Evolutionary conservation across 495 filamentous ascomycete species (phyloP).

Genomic region (Parmelia sp.): DNA sequence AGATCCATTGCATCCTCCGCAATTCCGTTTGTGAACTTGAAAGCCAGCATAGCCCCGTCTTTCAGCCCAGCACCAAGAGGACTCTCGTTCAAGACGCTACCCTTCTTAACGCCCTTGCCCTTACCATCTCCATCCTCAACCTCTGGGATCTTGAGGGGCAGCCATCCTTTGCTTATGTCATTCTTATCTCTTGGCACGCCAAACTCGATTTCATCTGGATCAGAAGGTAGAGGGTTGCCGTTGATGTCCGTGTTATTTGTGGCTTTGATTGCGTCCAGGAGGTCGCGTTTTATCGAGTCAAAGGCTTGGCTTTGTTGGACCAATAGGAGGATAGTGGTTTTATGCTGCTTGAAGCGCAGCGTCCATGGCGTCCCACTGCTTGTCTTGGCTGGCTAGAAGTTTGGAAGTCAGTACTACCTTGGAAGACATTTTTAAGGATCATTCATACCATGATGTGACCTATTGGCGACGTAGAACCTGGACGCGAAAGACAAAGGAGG

Average conservation of each 20-base stretch:
- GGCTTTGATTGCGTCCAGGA: constrained; percentile 50
- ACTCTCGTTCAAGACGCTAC: constrained; percentile 36
- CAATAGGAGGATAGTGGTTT: constrained; percentile 69
- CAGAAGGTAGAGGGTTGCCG: constrained; percentile 41
- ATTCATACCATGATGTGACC: constrained; percentile 13
- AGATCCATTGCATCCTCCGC: constrained; percentile 38
- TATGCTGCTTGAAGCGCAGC: constrained; percentile 72
- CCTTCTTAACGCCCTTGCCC: constrained; percentile 35
- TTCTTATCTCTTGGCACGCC: constrained; percentile 49
- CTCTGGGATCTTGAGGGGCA: constrained; percentile 37
- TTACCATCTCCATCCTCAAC: constrained; percentile 38
- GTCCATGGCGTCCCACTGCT: constrained; percentile 44
- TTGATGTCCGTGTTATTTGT: constrained; percentile 42
- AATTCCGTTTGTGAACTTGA: constrained; percentile 47
- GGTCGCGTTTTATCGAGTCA: constrained; percentile 51
- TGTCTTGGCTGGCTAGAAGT: constrained; percentile 28
- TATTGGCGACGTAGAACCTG: background rate
- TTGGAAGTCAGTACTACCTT: background rate
- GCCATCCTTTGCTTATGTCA: constrained; percentile 55
- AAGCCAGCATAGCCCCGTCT: constrained; percentile 62
- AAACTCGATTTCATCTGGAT: constrained; percentile 46
- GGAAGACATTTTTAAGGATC: background rate
- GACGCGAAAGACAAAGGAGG: too few relatives aligned
- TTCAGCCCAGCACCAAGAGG: constrained; percentile 46
- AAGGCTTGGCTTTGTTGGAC: constrained; percentile 57